Evolutionary conservation across 345 rosid species (phyloP), one percentile per base, ranked within the genome.

Genomic region (Gossypium anomalum): DNA sequence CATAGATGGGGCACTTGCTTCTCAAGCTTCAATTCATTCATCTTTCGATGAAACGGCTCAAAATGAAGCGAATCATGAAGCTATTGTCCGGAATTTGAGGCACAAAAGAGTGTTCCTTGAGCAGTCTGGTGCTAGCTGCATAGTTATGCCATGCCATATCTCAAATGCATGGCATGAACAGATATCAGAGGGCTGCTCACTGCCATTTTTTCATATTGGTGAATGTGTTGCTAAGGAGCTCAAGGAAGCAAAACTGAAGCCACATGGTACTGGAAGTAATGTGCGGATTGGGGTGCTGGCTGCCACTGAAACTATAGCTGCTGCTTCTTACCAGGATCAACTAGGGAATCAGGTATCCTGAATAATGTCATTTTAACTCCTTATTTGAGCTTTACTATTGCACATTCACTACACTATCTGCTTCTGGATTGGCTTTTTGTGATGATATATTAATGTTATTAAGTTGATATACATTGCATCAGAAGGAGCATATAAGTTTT

Each of bases 141-240:
- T 91, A 19, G 87, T 88, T 11, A 80, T 88, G 84, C 97, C 92
- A 1, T 91, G 97, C 77, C 87, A 89, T 57, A 44, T 88, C 57
- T 86, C 85, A 0, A 89, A 91, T 62, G 62, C 68, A 7, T 88
- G 97, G 97, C 77, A 88, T 45, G 79, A 80, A 0, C 85, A 87
- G 67, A 82, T 89, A 57, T 83, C 83, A 0, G 78, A 83, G 74
- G 92, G 88, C 25, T 83, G 91, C 75, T 80, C 75, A 2, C 70
- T 83, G 66, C 90, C 90, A 17, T 75, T 88, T 72, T 76, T 91
- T 72, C 93, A 91, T 78, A 77, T 85, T 58, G 92, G 88, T 61
- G 92, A 88, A 17, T 83, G 92, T 78, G 87, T 89, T 60, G 88
- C 91, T 4, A 72, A 76, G 71, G 94, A 89, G 80, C 89, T 91